Base-by-base conservation (phyloP, 2,329 filamentous ascomycete species). In the Onygenales sp. region DNA sequence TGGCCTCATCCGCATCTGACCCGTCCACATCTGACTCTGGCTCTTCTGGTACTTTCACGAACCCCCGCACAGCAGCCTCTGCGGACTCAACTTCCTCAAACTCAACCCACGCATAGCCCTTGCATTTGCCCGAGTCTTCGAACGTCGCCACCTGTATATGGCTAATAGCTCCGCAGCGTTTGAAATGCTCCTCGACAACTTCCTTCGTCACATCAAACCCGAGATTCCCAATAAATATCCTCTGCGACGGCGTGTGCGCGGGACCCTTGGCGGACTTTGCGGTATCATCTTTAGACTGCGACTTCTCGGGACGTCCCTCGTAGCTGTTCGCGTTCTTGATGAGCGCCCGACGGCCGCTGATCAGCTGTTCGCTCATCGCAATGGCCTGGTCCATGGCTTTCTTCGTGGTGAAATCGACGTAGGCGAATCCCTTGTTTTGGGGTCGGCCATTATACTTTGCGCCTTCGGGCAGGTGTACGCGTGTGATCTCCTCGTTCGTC, bases 51-150 rank as follows among this genome's bases (percentile, higher is more conserved):
- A 90, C 78, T 72, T 83, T 82, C 56, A 89, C 79, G 63, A 87
- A 96, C 0, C 92, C 92, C 66, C 84, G 85, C 59, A 95, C 89
- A 3, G 87, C 88, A 63, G 79, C 80, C 49, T 84, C 81, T 0
- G 89, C 89, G 0, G 86, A 81, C 54, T 87, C 83, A 9, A 91
- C 66, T 50, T 90, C 84, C 66, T 85, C 84, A 71, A 97, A 98
- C 57, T 88, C 88, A 57, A 98, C 83, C 91, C 93, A 98, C 5
- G 86, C 93, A 72, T 86, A 98, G 14, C 93, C 94, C 74, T 97
- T 97, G 76, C 93, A 98, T 74, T 97, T 98, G 43, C 93, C 93
- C 17, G 86, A 86, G 69, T 98, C 94, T 70, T 97, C 89, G 66
- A 98, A 98, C 0, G 91, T 95, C 2, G 93, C 93, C 60, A 97